phyloP scores from a whole-genome alignment of 2,329 filamentous ascomycete genomes.

The Penicillium freii region DNA sequence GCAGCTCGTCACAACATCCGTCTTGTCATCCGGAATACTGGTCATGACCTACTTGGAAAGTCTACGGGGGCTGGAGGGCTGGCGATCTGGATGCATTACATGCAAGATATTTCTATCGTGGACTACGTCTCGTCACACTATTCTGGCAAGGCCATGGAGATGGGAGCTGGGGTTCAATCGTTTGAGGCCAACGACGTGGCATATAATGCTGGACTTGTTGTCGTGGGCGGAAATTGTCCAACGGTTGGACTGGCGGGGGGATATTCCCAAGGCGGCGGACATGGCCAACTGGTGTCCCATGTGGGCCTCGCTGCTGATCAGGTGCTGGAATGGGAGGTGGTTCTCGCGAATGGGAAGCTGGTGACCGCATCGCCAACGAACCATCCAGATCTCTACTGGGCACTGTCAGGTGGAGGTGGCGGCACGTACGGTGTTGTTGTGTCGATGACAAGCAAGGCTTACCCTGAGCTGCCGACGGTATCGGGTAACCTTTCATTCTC shows the following conservation, averaged over 20 bases:
- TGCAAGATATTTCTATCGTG: conserved; percentile 34
- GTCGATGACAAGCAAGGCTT: conserved; percentile 11
- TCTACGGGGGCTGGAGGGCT: conserved; percentile 34
- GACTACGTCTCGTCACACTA: conserved; percentile 12
- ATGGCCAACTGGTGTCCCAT: conserved; percentile 43
- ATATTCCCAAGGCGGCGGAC: conserved; percentile 44
- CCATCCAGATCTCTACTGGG: conserved; percentile 26
- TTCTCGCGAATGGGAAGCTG: conserved; percentile 33
- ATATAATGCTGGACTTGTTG: not conserved
- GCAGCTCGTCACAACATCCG: conserved; percentile 25
- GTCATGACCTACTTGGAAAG: conserved; percentile 46
- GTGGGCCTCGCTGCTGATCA: conserved; percentile 41
- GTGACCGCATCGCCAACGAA: conserved; percentile 14
- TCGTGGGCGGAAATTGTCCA: not conserved
- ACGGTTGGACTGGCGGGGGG: conserved; percentile 31
- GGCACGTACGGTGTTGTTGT: conserved; percentile 19
- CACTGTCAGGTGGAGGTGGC: conserved; percentile 22
- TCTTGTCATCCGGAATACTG: conserved; percentile 42
- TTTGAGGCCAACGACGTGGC: conserved; percentile 4
- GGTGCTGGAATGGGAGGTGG: conserved; percentile 38
- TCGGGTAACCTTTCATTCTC: conserved; percentile 12
- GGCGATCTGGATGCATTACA: conserved; percentile 43
- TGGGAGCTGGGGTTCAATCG: conserved; percentile 15
- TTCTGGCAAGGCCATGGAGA: conserved; percentile 8
- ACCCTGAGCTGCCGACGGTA: conserved; percentile 11